phyloP scores from a whole-genome alignment of 2,329 filamentous ascomycete species.

The Aspergillus jensenii region DNA sequence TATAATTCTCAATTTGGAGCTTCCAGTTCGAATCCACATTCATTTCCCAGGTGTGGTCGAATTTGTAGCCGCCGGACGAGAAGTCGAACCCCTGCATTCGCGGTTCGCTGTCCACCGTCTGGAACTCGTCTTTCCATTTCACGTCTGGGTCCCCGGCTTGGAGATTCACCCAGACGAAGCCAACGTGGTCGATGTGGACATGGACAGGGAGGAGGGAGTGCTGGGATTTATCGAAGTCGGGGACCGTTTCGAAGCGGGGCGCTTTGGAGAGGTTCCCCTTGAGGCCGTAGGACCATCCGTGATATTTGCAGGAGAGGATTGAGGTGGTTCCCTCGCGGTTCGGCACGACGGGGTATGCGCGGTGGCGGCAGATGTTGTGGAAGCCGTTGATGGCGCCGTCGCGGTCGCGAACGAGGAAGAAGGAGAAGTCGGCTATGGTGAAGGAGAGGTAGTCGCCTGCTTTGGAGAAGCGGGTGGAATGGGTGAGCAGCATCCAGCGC shows the following conservation, averaged over 20 bases:
- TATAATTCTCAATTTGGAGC: conserved; percentile 25
- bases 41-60: conserved; percentile 28
- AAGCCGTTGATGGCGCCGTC: conserved; percentile 18
- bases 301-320: conserved; percentile 25
- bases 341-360: conserved; percentile 20
- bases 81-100: conserved; percentile 27
- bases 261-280: conserved; percentile 26
- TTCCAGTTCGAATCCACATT: conserved; percentile 26
- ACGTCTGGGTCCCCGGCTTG: conserved; percentile 19
- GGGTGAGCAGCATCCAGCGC: conserved; percentile 24
- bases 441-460: conserved; percentile 21
- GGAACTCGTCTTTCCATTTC: conserved; percentile 21
- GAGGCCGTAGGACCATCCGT: conserved; percentile 27
- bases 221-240: conserved; percentile 17
- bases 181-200: conserved; percentile 20
- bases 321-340: conserved; percentile 14
- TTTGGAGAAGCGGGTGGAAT: conserved; percentile 21
- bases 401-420: conserved; percentile 10
- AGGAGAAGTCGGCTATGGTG: conserved; percentile 8
- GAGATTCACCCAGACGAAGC: conserved; percentile 27
- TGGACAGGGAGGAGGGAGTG: conserved; percentile 20
- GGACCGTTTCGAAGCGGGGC: conserved; percentile 22
- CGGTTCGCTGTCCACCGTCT: conserved; percentile 19
- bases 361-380: conserved; percentile 27
- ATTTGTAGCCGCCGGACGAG: conserved; percentile 14